Conservation (phyloP, 169 alveolate species). For the Plasmodium ovale region DNA sequence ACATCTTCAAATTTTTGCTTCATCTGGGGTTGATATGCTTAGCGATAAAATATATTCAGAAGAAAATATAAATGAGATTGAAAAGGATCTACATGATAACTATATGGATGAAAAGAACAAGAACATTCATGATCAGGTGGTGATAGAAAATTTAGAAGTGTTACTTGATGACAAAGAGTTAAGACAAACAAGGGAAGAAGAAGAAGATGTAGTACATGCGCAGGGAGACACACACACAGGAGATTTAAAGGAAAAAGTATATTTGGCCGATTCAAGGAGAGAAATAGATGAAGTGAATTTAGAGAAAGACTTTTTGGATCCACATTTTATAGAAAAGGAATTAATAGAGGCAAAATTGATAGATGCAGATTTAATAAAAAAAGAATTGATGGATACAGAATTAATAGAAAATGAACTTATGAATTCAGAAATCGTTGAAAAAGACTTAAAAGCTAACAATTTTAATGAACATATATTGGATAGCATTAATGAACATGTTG, state of each 20-base stretch:
- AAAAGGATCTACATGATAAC: conserved; percentile 39
- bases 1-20: conserved; percentile 86
- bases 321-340: conserved; percentile 28
- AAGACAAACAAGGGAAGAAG: neutral
- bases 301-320: neutral
- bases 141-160: conserved; percentile 31
- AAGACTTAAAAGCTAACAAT: conserved; percentile 3
- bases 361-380: conserved; percentile 44
- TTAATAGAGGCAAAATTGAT: conserved; percentile 24
- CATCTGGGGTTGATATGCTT: conserved; percentile 88
- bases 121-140: conserved; percentile 19
- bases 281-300: neutral
- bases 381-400: conserved; percentile 58
- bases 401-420: conserved; percentile 47
- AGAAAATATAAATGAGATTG: conserved; percentile 26
- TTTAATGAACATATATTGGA: conserved; percentile 26
- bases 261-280: neutral
- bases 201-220: no score
- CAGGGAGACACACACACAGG: neutral
- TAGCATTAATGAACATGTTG: conserved; percentile 10
- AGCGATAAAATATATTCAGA: conserved; percentile 75
- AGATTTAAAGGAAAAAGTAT: neutral
- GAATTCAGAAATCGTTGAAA: conserved; percentile 28
- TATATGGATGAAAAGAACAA: conserved; percentile 24
- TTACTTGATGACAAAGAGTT: conserved; percentile 24